Evolutionary conservation across 805 yeast species (phyloP).

Genomic region (Lipomyces yamanashiensis): DNA sequence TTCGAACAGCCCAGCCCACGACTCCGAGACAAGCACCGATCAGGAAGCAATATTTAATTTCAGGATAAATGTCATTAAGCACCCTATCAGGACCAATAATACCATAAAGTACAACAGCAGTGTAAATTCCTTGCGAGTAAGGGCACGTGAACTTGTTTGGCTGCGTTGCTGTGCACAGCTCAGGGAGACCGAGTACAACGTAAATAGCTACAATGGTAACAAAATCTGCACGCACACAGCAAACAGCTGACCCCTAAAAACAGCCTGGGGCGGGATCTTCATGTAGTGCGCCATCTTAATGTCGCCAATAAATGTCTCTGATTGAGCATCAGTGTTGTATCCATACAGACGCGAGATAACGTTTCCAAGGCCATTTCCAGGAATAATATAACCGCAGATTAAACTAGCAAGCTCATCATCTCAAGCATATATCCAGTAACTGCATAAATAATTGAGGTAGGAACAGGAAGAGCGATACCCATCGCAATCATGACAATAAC

Average conservation of each 20-base stretch:
- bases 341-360: slow-evolving; percentile 42
- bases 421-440: slow-evolving; percentile 60
- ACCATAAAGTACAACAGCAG: slow-evolving; percentile 37
- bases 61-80: slow-evolving; percentile 29
- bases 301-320: slow-evolving; percentile 46
- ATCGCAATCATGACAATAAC: slow-evolving; percentile 60
- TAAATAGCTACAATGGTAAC: slow-evolving; percentile 56
- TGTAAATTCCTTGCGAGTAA: slow-evolving; percentile 33
- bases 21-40: slow-evolving; percentile 31
- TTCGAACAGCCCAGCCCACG: slow-evolving; percentile 20
- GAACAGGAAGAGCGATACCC: slow-evolving; percentile 61
- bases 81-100: slow-evolving; percentile 38
- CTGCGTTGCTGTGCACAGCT: slow-evolving; percentile 35
- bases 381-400: slow-evolving; percentile 56
- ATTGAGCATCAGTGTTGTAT: slow-evolving; percentile 50
- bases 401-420: slow-evolving; percentile 50
- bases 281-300: slow-evolving; percentile 59
- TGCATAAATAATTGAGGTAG: slow-evolving; percentile 65
- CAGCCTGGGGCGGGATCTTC: slow-evolving; percentile 56
- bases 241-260: slow-evolving; percentile 57
- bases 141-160: slow-evolving; percentile 36
- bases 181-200: slow-evolving; percentile 44
- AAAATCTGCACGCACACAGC: slow-evolving; percentile 59
- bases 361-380: slow-evolving; percentile 66
- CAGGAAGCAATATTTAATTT: slow-evolving; percentile 33